phyloP scores from a whole-genome alignment of 768 basidiomycete genomes.

The Plicaturopsis crispa region DNA sequence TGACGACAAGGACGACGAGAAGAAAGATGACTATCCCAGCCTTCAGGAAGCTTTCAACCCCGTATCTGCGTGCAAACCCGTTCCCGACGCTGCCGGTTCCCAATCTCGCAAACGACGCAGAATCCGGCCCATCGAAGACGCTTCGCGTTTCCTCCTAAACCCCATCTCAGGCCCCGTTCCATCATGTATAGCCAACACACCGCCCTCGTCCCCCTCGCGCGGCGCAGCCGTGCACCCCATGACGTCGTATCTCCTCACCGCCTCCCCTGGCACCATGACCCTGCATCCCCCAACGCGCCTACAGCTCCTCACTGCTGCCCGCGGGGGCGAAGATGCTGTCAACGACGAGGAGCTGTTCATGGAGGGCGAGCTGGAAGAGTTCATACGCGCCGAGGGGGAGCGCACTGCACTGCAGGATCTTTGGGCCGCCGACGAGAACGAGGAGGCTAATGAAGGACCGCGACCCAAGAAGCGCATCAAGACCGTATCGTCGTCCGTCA shows the following conservation, averaged over 20 bases:
- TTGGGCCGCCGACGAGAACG: constrained; percentile 11
- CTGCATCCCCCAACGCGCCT: constrained; percentile 50
- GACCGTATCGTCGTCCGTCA: neutral
- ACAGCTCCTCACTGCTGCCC: constrained; percentile 48
- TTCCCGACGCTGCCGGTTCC: neutral
- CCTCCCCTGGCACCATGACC: constrained; percentile 21
- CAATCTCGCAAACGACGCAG: constrained; percentile 21
- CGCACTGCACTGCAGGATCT: constrained; percentile 30
- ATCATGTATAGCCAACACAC: neutral
- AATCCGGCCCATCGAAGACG: constrained; percentile 30
- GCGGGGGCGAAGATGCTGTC: constrained; percentile 52
- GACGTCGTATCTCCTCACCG: constrained; percentile 49
- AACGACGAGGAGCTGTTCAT: constrained; percentile 67
- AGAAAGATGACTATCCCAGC: constrained; percentile 8
- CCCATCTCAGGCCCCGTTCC: constrained; percentile 6
- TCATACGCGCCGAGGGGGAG: constrained; percentile 50
- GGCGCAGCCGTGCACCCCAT: constrained; percentile 22
- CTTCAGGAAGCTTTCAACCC: constrained; percentile 6
- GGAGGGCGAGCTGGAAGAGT: constrained; percentile 57
- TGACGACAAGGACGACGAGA: constrained; percentile 21
- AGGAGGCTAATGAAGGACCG: constrained; percentile 11
- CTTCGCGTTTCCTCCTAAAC: constrained; percentile 50
- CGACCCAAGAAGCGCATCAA: constrained; percentile 16
- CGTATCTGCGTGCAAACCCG: constrained; percentile 5
- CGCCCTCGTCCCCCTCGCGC: constrained; percentile 6